Evolutionary conservation across 192 early-diverging fungal species (phyloP).

Genomic region (Mortierella hygrophila): DNA sequence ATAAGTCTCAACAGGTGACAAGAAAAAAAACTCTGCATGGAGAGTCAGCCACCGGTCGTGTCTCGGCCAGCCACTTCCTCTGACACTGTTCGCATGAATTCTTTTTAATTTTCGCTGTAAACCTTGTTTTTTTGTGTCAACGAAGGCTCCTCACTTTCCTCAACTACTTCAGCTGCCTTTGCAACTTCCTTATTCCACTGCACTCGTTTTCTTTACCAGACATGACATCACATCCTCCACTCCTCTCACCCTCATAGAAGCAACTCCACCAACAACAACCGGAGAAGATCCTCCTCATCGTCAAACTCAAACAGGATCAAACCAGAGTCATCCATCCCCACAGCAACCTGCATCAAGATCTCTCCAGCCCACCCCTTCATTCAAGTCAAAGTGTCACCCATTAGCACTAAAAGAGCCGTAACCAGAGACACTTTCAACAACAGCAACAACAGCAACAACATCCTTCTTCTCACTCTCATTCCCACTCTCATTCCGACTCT

Average conservation of each 20-base stretch:
- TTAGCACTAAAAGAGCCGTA: too few species aligned
- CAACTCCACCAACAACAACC: neutral
- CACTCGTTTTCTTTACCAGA: neutral
- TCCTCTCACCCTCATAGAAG: neutral
- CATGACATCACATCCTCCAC: neutral
- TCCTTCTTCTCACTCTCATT: neutral
- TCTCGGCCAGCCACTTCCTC: neutral
- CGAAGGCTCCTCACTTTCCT: too few species aligned
- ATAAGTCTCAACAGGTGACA: too few species aligned
- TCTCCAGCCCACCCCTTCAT: constrained; percentile 41
- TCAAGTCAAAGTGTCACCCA: too few species aligned
- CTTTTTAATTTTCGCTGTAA: neutral
- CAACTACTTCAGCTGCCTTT: neutral
- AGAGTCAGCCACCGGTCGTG: neutral
- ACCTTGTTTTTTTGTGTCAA: neutral
- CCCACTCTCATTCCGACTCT: neutral
- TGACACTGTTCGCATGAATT: neutral
- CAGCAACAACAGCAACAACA: constrained; percentile 17
- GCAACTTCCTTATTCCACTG: neutral
- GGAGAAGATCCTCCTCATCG: neutral
- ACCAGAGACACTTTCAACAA: constrained; percentile 35
- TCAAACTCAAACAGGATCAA: constrained; percentile 31
- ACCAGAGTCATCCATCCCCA: constrained; percentile 48
- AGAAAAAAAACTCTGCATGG: neutral
- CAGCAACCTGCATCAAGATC: constrained; percentile 55